These are phyloP conservation scores for Blastomyces gilchristii DNA, from an alignment of 2,329 filamentous ascomycete species.

Conservation along the genomic window DNA sequence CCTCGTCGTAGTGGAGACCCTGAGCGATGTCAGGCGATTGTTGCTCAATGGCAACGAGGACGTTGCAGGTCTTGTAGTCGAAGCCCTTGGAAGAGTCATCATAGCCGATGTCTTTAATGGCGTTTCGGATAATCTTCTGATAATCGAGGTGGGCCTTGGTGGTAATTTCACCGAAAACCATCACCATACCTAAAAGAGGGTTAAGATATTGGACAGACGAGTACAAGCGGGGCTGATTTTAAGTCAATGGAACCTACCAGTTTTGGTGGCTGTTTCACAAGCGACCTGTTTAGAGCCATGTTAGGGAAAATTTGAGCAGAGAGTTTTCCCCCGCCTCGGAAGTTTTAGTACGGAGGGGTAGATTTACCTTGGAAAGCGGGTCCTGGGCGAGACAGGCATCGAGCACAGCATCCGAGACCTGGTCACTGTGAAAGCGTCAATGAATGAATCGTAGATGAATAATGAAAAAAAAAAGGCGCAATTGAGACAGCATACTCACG, in stretches of 20 bases:
- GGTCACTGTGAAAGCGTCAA: conserved; percentile 49
- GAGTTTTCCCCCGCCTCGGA: not conserved
- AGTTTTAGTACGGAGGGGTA: conserved; percentile 10
- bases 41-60: conserved; percentile 97
- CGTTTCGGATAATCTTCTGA: conserved; percentile 88
- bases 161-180: conserved; percentile 98
- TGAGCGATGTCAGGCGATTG: conserved; percentile 98
- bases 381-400: conserved; percentile 94
- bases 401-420: conserved; percentile 96
- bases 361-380: conserved; percentile 74
- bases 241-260: conserved; percentile 48
- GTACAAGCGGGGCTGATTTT: conserved; percentile 8
- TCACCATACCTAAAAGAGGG: conserved; percentile 58
- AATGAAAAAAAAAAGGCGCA: conserved; percentile 15
- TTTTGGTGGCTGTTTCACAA: conserved; percentile 99
- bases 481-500: conserved; percentile 37
- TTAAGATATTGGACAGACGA: conserved; percentile 13
- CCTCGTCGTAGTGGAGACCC: conserved; percentile 96
- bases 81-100: conserved; percentile 96
- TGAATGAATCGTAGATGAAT: not conserved
- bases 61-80: conserved; percentile 99
- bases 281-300: conserved; percentile 48
- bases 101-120: conserved; percentile 98
- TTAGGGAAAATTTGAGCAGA: conserved; percentile 3
- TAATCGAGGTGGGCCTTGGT: conserved; percentile 94